Percentiles rank a stretch among this genome's conserved stretches.
Conservation (phyloP, 2,329 filamentous ascomycete genomes). For the Claviceps sp. region DNA sequence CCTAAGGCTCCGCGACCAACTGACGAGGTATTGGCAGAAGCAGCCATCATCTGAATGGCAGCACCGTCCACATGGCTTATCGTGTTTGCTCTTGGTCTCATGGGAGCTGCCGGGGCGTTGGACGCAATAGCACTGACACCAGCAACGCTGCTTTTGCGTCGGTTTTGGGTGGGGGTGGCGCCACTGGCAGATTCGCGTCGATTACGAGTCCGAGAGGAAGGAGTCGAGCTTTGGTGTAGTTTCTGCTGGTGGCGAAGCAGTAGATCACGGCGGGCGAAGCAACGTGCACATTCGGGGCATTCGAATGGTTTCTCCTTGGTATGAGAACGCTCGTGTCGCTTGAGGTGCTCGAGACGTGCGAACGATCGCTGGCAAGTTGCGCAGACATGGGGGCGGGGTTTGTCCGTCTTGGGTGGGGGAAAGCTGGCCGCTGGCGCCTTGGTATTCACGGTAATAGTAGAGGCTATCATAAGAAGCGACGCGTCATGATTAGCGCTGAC, state of each 20-base stretch:
- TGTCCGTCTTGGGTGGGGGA: conserved; percentile 88
- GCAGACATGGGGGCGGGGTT: conserved; percentile 90
- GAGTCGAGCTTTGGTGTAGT: conserved; percentile 83
- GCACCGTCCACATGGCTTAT: conserved; percentile 82
- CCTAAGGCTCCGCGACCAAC: conserved; percentile 29
- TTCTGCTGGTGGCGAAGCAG: conserved; percentile 95
- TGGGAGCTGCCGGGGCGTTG: conserved; percentile 37
- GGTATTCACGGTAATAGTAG: conserved; percentile 40
- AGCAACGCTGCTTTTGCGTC: conserved; percentile 85
- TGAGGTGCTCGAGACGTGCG: conserved; percentile 87
- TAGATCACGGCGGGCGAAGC: conserved; percentile 87
- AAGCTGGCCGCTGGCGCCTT: conserved; percentile 33
- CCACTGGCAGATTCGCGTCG: conserved; percentile 80
- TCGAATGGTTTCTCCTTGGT: conserved; percentile 99
- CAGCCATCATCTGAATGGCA: conserved; percentile 58
- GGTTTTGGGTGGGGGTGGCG: conserved; percentile 50
- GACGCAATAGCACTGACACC: conserved; percentile 33
- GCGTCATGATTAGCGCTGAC: conserved; percentile 16
- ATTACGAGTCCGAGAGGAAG: conserved; percentile 74
- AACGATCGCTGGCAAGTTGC: conserved; percentile 84
- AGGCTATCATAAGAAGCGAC: conserved; percentile 19
- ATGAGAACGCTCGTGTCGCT: conserved; percentile 94
- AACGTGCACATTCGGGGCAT: conserved; percentile 85
- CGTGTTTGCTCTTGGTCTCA: conserved; percentile 87
- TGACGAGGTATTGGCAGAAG: conserved; percentile 38